Percentiles rank a stretch among this genome's conserved stretches.
These are phyloP conservation scores for Citrus inodora DNA, from an alignment of 345 rosid genomes.

Conservation along the genomic window DNA sequence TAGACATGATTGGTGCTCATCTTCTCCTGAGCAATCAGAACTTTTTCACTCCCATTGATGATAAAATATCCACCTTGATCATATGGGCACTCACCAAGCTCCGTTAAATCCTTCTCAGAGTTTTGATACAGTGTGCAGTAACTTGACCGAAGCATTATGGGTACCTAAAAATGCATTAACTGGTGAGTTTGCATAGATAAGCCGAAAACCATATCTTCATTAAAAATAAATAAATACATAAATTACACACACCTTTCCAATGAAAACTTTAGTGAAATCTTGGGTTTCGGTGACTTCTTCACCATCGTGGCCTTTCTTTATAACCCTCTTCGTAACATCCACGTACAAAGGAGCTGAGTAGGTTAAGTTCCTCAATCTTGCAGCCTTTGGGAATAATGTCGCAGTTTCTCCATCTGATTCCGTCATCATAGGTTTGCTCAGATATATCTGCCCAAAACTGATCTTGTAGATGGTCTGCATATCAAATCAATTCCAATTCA, in stretches of 20 bases:
- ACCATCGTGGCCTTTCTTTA: slow-evolving; percentile 96
- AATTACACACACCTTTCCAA: slow-evolving; percentile 66
- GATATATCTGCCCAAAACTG: slow-evolving; percentile 90
- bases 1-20: slow-evolving; percentile 99
- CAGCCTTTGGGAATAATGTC: slow-evolving; percentile 94
- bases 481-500: slow-evolving; percentile 4
- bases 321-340: slow-evolving; percentile 87
- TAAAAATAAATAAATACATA: slow-evolving; percentile 1
- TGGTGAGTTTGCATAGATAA: background rate
- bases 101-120: slow-evolving; percentile 96
- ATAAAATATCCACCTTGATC: slow-evolving; percentile 99
- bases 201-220: background rate
- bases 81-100: slow-evolving; percentile 97
- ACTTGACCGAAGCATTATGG: slow-evolving; percentile 96
- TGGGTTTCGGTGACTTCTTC: slow-evolving; percentile 95
- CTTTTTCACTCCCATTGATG: slow-evolving; percentile 98
- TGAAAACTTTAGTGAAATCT: slow-evolving; percentile 90
- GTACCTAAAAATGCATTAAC: slow-evolving; percentile 50
- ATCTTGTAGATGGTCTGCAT: slow-evolving; percentile 95
- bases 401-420: slow-evolving; percentile 99
- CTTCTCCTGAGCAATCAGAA: slow-evolving; percentile 97
- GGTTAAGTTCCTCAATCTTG: slow-evolving; percentile 92
- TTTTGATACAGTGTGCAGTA: slow-evolving; percentile 86
- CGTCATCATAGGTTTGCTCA: slow-evolving; percentile 99
- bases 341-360: slow-evolving; percentile 96